Conservation (phyloP, 768 basidiomycete genomes). For the Scleroderma bovista region DNA sequence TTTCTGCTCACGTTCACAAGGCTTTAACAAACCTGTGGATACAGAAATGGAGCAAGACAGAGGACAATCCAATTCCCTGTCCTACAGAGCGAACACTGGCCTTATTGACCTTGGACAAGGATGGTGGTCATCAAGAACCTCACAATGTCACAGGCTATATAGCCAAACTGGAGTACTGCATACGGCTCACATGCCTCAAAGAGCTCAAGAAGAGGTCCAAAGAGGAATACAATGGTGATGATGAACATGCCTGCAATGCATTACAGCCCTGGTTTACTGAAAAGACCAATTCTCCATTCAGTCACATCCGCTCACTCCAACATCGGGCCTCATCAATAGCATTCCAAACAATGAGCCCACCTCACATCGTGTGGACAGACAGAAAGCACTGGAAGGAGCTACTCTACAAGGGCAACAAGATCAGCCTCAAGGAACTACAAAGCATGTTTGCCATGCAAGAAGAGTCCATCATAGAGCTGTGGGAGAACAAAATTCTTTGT, state of each 20-base stretch:
- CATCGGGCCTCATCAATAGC: constrained; percentile 1
- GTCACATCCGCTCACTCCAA: background rate
- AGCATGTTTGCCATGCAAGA: constrained; percentile 7
- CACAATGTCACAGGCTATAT: background rate
- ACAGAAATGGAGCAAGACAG: background rate
- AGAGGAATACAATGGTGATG: background rate
- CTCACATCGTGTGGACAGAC: constrained; percentile 5
- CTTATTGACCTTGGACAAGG: constrained; percentile 1
- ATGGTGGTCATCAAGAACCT: background rate
- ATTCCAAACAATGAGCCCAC: background rate
- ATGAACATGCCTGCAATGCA: background rate
- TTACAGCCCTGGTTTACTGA: background rate
- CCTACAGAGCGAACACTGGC: constrained; percentile 11
- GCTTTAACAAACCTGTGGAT: constrained; percentile 11
- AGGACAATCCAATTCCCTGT: constrained; percentile 2
- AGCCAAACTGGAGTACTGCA: constrained; percentile 5
- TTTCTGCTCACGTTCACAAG: background rate
- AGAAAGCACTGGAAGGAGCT: background rate
- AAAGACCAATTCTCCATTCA: background rate
- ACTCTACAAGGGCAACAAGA: background rate
- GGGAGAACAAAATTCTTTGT: background rate
- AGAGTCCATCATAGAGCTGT: no score
- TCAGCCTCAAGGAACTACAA: background rate
- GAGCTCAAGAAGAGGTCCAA: background rate
- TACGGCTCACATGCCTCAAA: background rate